These are phyloP conservation scores for Sporothrix sp. DNA, from an alignment of 2,329 filamentous ascomycete genomes.

Conservation along the genomic window DNA sequence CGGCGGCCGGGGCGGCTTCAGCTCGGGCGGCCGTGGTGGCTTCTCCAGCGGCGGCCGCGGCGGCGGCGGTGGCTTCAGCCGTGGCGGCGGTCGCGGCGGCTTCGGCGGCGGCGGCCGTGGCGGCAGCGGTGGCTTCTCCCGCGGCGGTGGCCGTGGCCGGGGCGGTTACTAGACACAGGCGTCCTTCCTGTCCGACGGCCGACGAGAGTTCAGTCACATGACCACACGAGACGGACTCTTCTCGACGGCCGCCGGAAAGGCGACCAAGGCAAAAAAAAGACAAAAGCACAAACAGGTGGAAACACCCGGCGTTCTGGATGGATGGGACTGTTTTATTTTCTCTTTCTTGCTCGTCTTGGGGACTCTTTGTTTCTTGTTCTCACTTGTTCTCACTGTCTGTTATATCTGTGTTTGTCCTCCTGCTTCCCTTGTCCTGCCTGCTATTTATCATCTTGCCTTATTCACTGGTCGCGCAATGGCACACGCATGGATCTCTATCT, in stretches of 20 bases:
- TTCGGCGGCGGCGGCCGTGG: constrained; percentile 10
- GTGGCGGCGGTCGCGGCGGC: constrained; percentile 11
- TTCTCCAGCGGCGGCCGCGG: constrained; percentile 25
- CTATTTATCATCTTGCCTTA: neutral
- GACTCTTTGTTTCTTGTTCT: neutral
- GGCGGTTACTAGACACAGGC: constrained; percentile 5
- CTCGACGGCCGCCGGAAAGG: no score
- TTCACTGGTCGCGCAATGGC: no score
- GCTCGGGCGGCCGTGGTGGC: constrained; percentile 21
- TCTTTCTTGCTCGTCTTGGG: neutral
- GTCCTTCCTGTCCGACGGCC: no score
- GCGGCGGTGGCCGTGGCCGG: constrained; percentile 10
- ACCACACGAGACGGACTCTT: neutral
- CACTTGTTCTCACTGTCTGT: neutral
- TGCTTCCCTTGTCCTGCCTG: neutral
- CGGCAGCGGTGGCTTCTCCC: no score
- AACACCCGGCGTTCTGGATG: constrained; percentile 13
- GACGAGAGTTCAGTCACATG: no score
- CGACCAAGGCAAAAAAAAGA: neutral
- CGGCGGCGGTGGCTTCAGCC: constrained; percentile 23
- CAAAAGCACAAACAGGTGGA: constrained; percentile 4
- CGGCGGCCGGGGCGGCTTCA: constrained; percentile 24
- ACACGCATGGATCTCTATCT: no score
- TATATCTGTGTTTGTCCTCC: neutral
- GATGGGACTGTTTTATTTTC: constrained; percentile 5